Conservation (phyloP, 768 basidiomycete species). For the Candolleomyces eurysporus region DNA sequence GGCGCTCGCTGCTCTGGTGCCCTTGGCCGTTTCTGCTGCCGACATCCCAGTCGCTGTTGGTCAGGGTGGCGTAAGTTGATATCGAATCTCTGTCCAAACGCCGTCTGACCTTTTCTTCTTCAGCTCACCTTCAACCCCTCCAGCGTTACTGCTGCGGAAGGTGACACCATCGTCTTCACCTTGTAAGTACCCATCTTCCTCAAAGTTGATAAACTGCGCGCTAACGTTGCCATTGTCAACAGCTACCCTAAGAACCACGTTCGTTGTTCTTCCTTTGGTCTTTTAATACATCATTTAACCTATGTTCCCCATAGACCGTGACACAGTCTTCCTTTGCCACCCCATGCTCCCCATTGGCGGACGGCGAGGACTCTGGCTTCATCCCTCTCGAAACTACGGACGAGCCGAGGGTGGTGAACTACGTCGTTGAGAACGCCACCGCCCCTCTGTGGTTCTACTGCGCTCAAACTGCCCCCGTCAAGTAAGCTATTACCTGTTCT, state of each 20-base stretch:
- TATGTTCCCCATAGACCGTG: slow-evolving; percentile 39
- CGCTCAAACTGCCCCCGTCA: slow-evolving; percentile 38
- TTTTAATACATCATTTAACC: not conserved
- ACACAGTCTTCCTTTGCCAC: slow-evolving; percentile 58
- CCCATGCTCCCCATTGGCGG: slow-evolving; percentile 41
- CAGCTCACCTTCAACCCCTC: slow-evolving; percentile 39
- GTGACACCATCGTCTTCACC: slow-evolving; percentile 52
- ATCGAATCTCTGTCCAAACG: not conserved
- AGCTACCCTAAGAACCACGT: slow-evolving; percentile 47
- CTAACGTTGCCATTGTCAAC: not conserved
- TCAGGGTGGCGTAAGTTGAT: slow-evolving; percentile 30
- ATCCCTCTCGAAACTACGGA: slow-evolving; percentile 32
- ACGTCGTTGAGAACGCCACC: slow-evolving; percentile 44
- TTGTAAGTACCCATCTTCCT: slow-evolving; percentile 37
- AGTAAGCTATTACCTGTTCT: slow-evolving; percentile 7
- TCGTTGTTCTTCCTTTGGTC: slow-evolving; percentile 10
- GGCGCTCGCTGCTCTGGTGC: slow-evolving; percentile 39
- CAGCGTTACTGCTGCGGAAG: slow-evolving; percentile 36
- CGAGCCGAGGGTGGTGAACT: slow-evolving; percentile 39
- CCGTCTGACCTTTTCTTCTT: not conserved
- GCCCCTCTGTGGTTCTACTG: slow-evolving; percentile 65
- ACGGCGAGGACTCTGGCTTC: slow-evolving; percentile 55
- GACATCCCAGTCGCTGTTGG: slow-evolving; percentile 42
- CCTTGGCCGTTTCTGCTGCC: slow-evolving; percentile 38
- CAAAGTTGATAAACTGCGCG: not conserved